A percentile compares a stretch with the other conserved stretches of the same genome.
phyloP scores from a whole-genome alignment of 106 monocot species.

The Apostasia shenzhenica region DNA sequence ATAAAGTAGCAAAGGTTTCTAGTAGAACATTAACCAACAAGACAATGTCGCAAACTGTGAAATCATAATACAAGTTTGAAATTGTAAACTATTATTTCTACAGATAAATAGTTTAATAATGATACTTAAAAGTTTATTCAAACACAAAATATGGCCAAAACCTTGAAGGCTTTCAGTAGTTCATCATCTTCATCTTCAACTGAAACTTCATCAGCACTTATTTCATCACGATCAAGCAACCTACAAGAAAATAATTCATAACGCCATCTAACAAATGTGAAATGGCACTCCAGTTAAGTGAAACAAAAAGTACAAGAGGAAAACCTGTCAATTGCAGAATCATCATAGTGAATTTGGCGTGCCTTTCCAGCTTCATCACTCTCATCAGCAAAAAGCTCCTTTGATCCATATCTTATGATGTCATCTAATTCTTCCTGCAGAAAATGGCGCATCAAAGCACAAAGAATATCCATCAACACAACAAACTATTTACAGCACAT shows the following conservation, averaged over 20 bases:
- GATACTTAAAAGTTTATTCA: too few species aligned
- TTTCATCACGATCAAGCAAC: constrained; percentile 85
- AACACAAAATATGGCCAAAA: background rate
- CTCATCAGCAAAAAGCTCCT: constrained; percentile 91
- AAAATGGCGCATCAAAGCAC: background rate
- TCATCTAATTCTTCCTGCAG: constrained; percentile 94
- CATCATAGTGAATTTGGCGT: constrained; percentile 98
- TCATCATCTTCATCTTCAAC: constrained; percentile 85
- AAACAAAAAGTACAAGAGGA: background rate
- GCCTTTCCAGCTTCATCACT: constrained; percentile 81
- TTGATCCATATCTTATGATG: constrained; percentile 96
- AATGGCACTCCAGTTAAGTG: background rate
- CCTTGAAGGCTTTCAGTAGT: constrained; percentile 97
- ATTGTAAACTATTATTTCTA: too few species aligned
- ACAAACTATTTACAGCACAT: background rate
- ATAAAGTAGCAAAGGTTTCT: too few species aligned
- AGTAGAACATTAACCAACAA: too few species aligned
- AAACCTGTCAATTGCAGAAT: constrained; percentile 89
- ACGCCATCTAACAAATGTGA: background rate
- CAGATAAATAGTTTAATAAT: too few species aligned
- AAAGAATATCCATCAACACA: background rate
- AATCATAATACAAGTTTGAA: too few species aligned
- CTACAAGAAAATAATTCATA: constrained; percentile 19
- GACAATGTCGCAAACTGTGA: too few species aligned
- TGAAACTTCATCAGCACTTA: constrained; percentile 60